Evolutionary conservation across 192 early-diverging fungal species (phyloP).

Genomic region (Coemansia sp.): DNA sequence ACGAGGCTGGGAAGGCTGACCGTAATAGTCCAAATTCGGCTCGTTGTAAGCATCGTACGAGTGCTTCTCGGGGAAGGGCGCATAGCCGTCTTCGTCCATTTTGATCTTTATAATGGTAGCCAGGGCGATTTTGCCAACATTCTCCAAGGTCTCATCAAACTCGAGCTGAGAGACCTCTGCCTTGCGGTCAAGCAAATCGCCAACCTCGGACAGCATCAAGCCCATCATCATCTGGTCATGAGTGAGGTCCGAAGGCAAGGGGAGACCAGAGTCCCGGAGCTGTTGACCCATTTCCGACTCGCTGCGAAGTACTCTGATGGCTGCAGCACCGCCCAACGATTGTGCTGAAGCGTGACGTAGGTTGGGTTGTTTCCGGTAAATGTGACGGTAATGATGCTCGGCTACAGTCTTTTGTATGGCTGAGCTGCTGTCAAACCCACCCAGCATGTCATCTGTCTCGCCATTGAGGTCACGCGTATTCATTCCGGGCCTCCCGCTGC

Average conservation of each 20-base stretch:
- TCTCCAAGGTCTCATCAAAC: conserved; percentile 39
- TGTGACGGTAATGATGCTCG: conserved; percentile 44
- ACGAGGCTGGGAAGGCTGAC: not conserved
- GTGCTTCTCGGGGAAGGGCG: not conserved
- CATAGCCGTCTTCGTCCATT: conserved; percentile 33
- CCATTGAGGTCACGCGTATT: conserved; percentile 41
- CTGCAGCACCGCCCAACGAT: conserved; percentile 41
- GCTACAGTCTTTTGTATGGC: conserved; percentile 40
- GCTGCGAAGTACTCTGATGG: conserved; percentile 33
- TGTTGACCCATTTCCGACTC: conserved; percentile 24
- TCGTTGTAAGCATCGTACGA: not conserved
- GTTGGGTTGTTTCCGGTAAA: conserved; percentile 39
- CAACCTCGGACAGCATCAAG: conserved; percentile 32
- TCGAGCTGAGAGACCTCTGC: conserved; percentile 11
- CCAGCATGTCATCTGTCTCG: conserved; percentile 13
- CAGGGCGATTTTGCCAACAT: conserved; percentile 39
- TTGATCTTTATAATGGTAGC: conserved; percentile 48
- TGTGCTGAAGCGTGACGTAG: conserved; percentile 30
- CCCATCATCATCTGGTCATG: conserved; percentile 48
- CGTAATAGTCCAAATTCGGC: not conserved
- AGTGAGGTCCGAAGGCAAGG: conserved; percentile 27
- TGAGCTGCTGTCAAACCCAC: conserved; percentile 30
- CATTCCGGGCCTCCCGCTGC: not conserved
- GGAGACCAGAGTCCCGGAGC: conserved; percentile 6
- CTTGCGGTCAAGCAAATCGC: conserved; percentile 34